phyloP scores from a whole-genome alignment of 192 early-diverging fungal genomes.

The Gamsiella multidivaricata region DNA sequence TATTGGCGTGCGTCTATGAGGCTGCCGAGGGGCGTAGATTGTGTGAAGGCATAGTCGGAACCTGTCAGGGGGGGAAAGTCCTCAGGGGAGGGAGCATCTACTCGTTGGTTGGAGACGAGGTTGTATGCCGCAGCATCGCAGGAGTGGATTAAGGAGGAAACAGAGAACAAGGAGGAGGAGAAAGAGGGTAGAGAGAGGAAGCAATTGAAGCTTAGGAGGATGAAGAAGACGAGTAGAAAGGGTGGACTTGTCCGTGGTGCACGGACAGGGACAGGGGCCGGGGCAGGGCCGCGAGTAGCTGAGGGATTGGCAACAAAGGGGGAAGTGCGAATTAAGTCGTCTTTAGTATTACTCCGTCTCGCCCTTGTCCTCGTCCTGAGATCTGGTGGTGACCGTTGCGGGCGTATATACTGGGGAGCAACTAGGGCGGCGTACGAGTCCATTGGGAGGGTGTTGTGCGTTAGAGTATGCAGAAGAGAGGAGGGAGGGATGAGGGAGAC shows the following conservation, averaged over 20 bases:
- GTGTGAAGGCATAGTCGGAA: conserved; percentile 23
- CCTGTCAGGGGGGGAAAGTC: conserved; percentile 20
- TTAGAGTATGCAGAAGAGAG: background rate
- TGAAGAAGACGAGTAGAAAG: conserved; percentile 23
- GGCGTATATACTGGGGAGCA: too few species aligned
- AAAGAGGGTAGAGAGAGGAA: conserved; percentile 11
- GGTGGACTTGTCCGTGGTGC: conserved; percentile 7
- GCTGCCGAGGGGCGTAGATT: conserved; percentile 30
- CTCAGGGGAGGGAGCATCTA: conserved; percentile 34
- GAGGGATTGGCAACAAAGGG: background rate
- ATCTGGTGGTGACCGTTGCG: too few species aligned
- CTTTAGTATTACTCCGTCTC: too few species aligned
- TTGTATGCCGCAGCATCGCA: conserved; percentile 13
- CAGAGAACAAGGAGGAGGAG: background rate
- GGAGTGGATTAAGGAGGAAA: conserved; percentile 12
- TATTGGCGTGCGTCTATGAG: conserved; percentile 22
- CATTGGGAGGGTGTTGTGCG: background rate
- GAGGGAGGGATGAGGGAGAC: background rate
- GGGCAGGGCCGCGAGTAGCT: background rate
- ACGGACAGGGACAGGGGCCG: background rate
- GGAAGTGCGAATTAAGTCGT: background rate
- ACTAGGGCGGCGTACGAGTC: background rate
- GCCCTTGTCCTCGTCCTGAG: too few species aligned
- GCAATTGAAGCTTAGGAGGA: conserved; percentile 30
- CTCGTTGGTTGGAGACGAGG: conserved; percentile 25